Evolutionary conservation across 2,329 filamentous ascomycete species (phyloP).

Genomic region (Aspergillus hortae): DNA sequence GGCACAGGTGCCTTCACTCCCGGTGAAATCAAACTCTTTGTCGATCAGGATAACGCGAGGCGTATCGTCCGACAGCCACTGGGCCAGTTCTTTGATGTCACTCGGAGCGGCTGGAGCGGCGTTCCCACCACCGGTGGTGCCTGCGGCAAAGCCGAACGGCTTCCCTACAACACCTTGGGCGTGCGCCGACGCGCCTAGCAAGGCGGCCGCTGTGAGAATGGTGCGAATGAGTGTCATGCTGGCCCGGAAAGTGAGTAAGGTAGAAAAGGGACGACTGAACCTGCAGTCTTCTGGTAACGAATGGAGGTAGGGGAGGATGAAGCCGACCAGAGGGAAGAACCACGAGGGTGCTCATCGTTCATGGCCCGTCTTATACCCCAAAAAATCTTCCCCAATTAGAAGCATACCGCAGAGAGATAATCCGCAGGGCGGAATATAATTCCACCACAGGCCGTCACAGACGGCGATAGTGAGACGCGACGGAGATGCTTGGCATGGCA

Average conservation of each 20-base stretch:
- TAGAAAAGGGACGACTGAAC: neutral
- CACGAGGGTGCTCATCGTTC: neutral
- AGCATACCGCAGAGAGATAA: no score
- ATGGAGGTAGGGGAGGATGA: neutral
- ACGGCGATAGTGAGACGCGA: neutral
- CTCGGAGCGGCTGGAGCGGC: conserved; percentile 52
- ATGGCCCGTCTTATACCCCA: no score
- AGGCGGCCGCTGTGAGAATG: conserved; percentile 15
- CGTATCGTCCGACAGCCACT: conserved; percentile 54
- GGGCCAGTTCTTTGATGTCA: conserved; percentile 52
- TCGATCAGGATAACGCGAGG: conserved; percentile 58
- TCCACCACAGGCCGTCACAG: neutral
- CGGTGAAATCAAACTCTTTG: conserved; percentile 40
- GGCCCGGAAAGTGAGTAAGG: neutral
- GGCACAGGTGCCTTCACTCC: conserved; percentile 18
- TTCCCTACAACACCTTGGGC: conserved; percentile 24
- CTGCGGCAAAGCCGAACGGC: conserved; percentile 46
- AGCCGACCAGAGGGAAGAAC: neutral
- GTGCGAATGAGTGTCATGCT: conserved; percentile 18
- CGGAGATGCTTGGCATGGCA: neutral
- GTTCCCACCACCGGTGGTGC: conserved; percentile 58
- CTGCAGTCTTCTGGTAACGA: neutral
- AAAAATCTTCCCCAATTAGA: no score
- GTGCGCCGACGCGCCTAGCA: conserved; percentile 16
- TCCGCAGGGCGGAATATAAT: neutral